Evolutionary conservation across 768 basidiomycete species (phyloP).

Genomic region (Amanita polypyramis): DNA sequence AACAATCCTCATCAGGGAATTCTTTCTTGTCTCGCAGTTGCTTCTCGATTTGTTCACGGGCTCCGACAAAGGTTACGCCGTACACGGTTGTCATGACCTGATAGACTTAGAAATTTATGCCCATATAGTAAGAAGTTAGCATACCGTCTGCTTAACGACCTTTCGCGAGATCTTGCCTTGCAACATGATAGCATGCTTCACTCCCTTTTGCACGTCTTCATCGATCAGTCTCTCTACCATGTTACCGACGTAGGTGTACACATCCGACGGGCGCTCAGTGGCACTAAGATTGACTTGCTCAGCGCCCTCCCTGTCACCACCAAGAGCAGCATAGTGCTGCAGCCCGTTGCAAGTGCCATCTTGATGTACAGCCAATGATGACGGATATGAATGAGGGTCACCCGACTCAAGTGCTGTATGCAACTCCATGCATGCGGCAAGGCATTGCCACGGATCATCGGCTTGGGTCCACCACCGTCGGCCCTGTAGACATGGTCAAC

Average conservation of each 20-base stretch:
- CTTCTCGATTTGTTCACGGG: conserved; percentile 87
- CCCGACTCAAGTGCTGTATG: conserved; percentile 63
- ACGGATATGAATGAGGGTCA: conserved; percentile 52
- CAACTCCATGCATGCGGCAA: conserved; percentile 90
- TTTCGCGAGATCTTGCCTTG: conserved; percentile 79
- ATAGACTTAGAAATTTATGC: background rate
- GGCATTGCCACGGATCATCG: conserved; percentile 97
- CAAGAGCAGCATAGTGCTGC: conserved; percentile 97
- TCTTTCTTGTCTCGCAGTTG: conserved; percentile 74
- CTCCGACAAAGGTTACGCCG: conserved; percentile 93
- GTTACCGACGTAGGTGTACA: conserved; percentile 84
- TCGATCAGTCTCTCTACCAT: conserved; percentile 69
- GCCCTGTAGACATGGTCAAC: conserved; percentile 33
- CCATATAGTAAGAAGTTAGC: conserved; percentile 14
- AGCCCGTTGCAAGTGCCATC: conserved; percentile 98
- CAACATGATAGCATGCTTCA: conserved; percentile 48
- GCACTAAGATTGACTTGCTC: conserved; percentile 84
- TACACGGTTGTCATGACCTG: conserved; percentile 99
- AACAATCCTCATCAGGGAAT: conserved; percentile 63
- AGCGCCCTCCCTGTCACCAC: conserved; percentile 84
- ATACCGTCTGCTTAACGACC: conserved; percentile 93
- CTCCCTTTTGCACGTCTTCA: conserved; percentile 42
- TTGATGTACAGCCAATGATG: conserved; percentile 85
- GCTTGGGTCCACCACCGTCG: conserved; percentile 82
- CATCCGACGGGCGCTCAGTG: conserved; percentile 83